These are phyloP conservation scores for Coemansia sp. DNA, from an alignment of 192 early-diverging fungal genomes.

Conservation along the genomic window DNA sequence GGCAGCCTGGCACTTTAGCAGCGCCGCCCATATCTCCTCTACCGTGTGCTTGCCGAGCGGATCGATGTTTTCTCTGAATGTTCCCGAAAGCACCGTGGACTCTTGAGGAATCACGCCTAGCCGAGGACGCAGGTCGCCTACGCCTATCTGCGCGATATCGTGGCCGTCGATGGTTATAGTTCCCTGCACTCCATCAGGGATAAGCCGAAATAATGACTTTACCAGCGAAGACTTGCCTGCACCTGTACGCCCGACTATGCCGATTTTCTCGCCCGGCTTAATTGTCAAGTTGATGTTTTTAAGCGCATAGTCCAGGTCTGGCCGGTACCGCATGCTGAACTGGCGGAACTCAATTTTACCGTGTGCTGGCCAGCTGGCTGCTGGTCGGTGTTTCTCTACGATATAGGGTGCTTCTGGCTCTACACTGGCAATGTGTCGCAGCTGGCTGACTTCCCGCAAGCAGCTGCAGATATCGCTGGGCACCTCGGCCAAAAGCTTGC, in stretches of 20 bases:
- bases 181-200: conserved; percentile 51
- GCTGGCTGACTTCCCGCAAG: conserved; percentile 38
- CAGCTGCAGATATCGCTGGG: background rate
- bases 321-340: conserved; percentile 61
- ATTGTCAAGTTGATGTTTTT: conserved; percentile 59
- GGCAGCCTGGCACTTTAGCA: conserved; percentile 28
- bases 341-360: conserved; percentile 60
- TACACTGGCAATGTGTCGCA: conserved; percentile 57
- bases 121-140: conserved; percentile 30
- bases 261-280: conserved; percentile 60
- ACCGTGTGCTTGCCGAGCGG: conserved; percentile 54
- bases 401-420: conserved; percentile 39
- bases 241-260: conserved; percentile 75
- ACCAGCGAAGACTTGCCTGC: conserved; percentile 67
- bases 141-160: conserved; percentile 62
- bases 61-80: conserved; percentile 65
- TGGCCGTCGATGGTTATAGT: conserved; percentile 68
- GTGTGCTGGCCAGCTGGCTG: conserved; percentile 58
- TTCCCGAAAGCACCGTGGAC: conserved; percentile 60
- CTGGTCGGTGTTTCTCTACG: conserved; percentile 26
- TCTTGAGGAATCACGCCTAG: conserved; percentile 68
- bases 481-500: background rate
- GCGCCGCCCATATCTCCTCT: conserved; percentile 60
- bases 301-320: conserved; percentile 53
- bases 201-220: conserved; percentile 63